Percentiles rank a stretch among this genome's conserved stretches.
Conservation (phyloP, 805 yeast genomes). For the Saccharomycopsis schoenii region DNA sequence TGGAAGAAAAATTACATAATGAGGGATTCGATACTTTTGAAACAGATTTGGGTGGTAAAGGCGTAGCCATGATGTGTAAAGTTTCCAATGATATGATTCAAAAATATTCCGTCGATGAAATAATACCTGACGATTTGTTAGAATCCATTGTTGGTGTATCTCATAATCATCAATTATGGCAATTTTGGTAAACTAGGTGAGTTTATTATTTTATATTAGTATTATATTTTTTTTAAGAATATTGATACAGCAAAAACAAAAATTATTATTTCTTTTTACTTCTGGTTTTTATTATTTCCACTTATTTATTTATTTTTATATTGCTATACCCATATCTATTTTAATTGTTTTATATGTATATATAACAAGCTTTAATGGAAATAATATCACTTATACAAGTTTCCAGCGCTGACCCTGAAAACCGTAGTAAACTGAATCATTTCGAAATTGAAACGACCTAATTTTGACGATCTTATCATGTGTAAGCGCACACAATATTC, state of each 20-base stretch:
- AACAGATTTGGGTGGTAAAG: slow-evolving; percentile 82
- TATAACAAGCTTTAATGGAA: not conserved
- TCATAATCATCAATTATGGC: not conserved
- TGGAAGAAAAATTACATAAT: slow-evolving; percentile 28
- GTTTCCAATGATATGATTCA: not conserved
- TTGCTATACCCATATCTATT: not conserved
- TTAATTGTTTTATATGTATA: not conserved
- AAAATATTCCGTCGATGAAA: not conserved
- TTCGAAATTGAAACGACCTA: too few relatives aligned
- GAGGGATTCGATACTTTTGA: slow-evolving; percentile 66
- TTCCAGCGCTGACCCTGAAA: not conserved
- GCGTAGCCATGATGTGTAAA: slow-evolving; percentile 44
- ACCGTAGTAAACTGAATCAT: not conserved
- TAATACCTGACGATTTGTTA: not conserved
- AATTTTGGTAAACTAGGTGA: not conserved
- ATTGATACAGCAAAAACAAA: not conserved
- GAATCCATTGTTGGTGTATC: not conserved
- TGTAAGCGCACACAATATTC: too few relatives aligned
- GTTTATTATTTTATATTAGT: not conserved
- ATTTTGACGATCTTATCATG: too few relatives aligned
- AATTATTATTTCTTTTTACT: not conserved
- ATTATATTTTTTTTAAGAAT: not conserved
- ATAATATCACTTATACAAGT: not conserved
- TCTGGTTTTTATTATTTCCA: not conserved
- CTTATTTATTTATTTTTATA: not conserved